Conservation (phyloP, 805 yeast genomes). For the Metschnikowia noctiluminum region DNA sequence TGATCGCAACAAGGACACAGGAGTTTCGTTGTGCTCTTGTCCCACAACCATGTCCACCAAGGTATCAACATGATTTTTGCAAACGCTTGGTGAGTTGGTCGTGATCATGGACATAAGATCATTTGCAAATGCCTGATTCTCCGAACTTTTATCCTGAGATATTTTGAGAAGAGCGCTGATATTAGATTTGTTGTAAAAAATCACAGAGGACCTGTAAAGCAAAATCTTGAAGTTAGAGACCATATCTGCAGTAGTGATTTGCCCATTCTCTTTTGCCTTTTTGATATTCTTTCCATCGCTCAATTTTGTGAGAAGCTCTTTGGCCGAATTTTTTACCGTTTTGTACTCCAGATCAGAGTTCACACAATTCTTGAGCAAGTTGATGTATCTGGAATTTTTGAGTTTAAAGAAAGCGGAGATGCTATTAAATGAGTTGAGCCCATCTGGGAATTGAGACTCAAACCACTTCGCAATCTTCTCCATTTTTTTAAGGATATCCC, state of each 20-base stretch:
- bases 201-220: constrained; percentile 56
- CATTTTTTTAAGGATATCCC: constrained; percentile 30
- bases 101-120: constrained; percentile 60
- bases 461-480: constrained; percentile 64
- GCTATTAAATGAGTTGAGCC: constrained; percentile 45
- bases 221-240: constrained; percentile 53
- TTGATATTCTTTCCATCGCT: constrained; percentile 49
- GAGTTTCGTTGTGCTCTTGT: constrained; percentile 16
- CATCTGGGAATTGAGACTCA: constrained; percentile 52
- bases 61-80: constrained; percentile 55
- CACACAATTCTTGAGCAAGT: constrained; percentile 52
- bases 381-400: constrained; percentile 57
- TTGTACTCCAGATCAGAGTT: constrained; percentile 57
- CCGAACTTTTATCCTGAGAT: constrained; percentile 33
- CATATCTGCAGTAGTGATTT: constrained; percentile 47
- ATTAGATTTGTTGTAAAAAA: constrained; percentile 65
- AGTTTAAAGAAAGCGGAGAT: constrained; percentile 50
- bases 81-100: constrained; percentile 54
- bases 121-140: constrained; percentile 40
- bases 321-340: constrained; percentile 57
- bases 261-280: constrained; percentile 24
- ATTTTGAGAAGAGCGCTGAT: constrained; percentile 50
- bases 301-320: constrained; percentile 57
- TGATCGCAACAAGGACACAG: constrained; percentile 42
- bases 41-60: constrained; percentile 39